Evolutionary conservation across 2,329 filamentous ascomycete genomes (phyloP).

Genomic region (Aspergillus chevalieri): DNA sequence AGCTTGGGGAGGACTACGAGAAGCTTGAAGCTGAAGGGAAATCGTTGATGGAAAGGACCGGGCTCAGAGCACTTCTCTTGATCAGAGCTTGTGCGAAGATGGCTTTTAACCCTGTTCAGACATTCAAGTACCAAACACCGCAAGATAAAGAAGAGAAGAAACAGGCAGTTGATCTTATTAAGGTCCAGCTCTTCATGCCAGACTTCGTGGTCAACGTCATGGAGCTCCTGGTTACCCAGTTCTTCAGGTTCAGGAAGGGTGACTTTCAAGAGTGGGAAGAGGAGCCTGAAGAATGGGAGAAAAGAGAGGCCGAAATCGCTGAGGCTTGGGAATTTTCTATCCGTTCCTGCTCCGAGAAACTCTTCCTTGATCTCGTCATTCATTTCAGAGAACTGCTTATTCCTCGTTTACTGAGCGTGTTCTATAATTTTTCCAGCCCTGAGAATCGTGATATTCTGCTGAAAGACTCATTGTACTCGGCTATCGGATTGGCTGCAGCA

Average conservation of each 20-base stretch:
- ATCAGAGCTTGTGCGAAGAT: slow-evolving; percentile 78
- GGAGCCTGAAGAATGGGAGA: slow-evolving; percentile 93
- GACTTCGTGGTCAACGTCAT: slow-evolving; percentile 75
- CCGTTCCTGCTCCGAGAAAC: slow-evolving; percentile 83
- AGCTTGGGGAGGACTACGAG: slow-evolving; percentile 65
- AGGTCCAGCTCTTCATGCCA: slow-evolving; percentile 66
- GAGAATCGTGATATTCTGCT: slow-evolving; percentile 66
- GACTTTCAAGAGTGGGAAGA: slow-evolving; percentile 91
- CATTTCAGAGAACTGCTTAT: slow-evolving; percentile 80
- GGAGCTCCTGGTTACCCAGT: slow-evolving; percentile 75
- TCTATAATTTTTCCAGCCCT: slow-evolving; percentile 65
- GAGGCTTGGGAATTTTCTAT: slow-evolving; percentile 90
- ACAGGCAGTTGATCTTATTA: slow-evolving; percentile 62
- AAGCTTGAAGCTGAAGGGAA: slow-evolving; percentile 42
- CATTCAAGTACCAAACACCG: slow-evolving; percentile 73
- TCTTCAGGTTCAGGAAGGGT: slow-evolving; percentile 77
- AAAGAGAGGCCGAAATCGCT: slow-evolving; percentile 74
- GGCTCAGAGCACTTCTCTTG: slow-evolving; percentile 74
- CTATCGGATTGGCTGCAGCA: slow-evolving; percentile 77
- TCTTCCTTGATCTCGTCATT: slow-evolving; percentile 85
- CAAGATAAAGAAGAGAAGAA: slow-evolving; percentile 71
- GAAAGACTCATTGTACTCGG: slow-evolving; percentile 92
- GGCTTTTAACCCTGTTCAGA: slow-evolving; percentile 71
- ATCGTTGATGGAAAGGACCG: slow-evolving; percentile 67
- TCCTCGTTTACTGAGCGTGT: slow-evolving; percentile 74